Conservation (phyloP, 2,329 filamentous ascomycete genomes). For the Rosellinia necatrix region DNA sequence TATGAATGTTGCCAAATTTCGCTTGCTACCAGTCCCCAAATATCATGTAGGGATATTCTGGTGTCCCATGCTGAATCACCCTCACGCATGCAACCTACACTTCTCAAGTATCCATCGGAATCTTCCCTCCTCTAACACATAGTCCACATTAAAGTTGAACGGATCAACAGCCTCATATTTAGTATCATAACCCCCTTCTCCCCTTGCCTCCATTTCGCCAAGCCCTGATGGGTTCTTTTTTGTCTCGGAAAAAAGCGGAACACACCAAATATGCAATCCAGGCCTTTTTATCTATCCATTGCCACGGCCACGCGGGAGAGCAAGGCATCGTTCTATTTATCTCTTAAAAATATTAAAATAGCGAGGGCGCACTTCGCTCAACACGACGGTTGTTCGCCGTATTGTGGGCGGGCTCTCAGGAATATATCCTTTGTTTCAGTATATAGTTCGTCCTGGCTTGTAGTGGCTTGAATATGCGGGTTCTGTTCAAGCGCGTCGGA, state of each 20-base stretch:
- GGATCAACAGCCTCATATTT: too few species aligned
- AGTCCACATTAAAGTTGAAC: too few species aligned
- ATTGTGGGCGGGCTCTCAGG: conserved; percentile 28
- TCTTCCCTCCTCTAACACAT: too few species aligned
- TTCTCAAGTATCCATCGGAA: too few species aligned
- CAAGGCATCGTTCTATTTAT: background rate
- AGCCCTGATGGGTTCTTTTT: background rate
- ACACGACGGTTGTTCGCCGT: conserved; percentile 10
- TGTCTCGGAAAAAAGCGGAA: background rate
- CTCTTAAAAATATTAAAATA: background rate
- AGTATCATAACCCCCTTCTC: too few species aligned
- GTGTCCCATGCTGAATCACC: too few species aligned
- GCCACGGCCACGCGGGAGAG: background rate
- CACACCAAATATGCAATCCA: background rate
- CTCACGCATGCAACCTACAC: too few species aligned
- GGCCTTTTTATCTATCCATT: conserved; percentile 12
- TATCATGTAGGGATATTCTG: too few species aligned
- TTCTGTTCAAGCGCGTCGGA: conserved; percentile 70
- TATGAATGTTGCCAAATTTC: too few species aligned
- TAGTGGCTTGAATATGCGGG: conserved; percentile 67
- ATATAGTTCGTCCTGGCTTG: conserved; percentile 61
- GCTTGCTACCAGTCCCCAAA: too few species aligned
- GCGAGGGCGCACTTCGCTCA: background rate
- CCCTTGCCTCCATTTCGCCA: too few species aligned
- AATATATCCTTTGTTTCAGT: conserved; percentile 62